Conservation (phyloP, 148 eudicot genomes). For the Rhododendron henanense region DNA sequence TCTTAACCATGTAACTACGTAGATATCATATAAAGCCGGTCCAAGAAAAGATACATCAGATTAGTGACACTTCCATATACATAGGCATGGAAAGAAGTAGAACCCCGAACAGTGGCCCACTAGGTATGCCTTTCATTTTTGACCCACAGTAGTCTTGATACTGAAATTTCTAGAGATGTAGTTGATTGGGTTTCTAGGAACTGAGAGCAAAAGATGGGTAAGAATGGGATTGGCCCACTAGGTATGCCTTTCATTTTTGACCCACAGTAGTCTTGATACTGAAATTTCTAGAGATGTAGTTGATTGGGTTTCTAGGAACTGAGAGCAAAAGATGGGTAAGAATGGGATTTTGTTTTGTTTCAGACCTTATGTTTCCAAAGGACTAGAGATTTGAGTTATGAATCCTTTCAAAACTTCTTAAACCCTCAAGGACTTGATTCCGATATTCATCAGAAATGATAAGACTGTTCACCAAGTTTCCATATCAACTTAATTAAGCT, state of each 20-base stretch:
- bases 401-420: conserved; percentile 2
- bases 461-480: not conserved
- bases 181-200: not conserved
- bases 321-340: not conserved
- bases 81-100: not conserved
- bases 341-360: not conserved
- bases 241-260: not conserved
- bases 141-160: not conserved
- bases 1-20: not conserved
- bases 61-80: not conserved
- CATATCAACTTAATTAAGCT: not conserved
- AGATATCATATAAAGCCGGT: not conserved
- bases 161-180: not conserved
- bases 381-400: not conserved
- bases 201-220: not conserved
- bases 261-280: not conserved
- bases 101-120: not conserved
- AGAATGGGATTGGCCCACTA: not conserved
- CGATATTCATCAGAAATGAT: not conserved
- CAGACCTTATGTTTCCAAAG: not conserved
- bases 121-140: not conserved
- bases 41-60: not conserved
- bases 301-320: not conserved
- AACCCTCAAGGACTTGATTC: not conserved
- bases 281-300: not conserved